These are phyloP conservation scores for Canariomyces notabilis DNA, from an alignment of 2,329 filamentous ascomycete genomes.

Conservation along the genomic window DNA sequence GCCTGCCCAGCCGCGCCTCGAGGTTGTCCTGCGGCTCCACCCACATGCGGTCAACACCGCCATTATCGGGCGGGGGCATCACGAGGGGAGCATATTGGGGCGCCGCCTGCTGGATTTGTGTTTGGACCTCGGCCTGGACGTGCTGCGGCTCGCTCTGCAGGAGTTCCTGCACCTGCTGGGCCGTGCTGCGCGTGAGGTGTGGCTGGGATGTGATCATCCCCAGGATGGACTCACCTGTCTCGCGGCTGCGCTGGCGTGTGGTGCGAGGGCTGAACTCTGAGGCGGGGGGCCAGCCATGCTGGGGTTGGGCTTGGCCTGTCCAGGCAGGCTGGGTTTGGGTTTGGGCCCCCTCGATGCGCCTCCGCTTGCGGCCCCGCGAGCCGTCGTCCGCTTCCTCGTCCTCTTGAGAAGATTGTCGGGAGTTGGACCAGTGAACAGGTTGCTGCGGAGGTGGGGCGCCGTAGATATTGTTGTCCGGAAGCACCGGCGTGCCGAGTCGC, in stretches of 20 bases:
- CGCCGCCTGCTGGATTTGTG: too few relatives aligned
- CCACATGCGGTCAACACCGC: background rate
- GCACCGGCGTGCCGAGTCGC: too few relatives aligned
- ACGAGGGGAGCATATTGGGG: slow-evolving; percentile 1
- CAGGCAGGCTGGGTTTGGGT: background rate
- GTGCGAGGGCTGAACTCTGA: background rate
- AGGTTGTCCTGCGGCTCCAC: background rate
- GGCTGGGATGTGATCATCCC: background rate
- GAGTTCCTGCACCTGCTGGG: slow-evolving; percentile 6
- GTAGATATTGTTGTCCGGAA: too few relatives aligned
- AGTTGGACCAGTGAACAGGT: background rate
- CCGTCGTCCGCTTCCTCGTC: background rate
- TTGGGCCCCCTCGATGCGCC: background rate
- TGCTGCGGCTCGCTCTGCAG: slow-evolving; percentile 11
- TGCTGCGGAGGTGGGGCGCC: background rate
- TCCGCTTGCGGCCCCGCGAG: background rate
- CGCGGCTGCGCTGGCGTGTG: slow-evolving; percentile 16
- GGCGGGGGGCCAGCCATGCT: background rate
- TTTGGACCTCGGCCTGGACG: slow-evolving; percentile 10
- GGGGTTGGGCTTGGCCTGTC: background rate
- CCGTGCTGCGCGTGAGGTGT: slow-evolving; percentile 8
- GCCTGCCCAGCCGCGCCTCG: slow-evolving; percentile 5
- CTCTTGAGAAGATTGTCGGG: too few relatives aligned
- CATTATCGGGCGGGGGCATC: background rate
- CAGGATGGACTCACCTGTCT: slow-evolving; percentile 6